phyloP scores from a whole-genome alignment of 228 moss, liverwort and hornwort genomes.

The Sphagnum magellanicum region DNA sequence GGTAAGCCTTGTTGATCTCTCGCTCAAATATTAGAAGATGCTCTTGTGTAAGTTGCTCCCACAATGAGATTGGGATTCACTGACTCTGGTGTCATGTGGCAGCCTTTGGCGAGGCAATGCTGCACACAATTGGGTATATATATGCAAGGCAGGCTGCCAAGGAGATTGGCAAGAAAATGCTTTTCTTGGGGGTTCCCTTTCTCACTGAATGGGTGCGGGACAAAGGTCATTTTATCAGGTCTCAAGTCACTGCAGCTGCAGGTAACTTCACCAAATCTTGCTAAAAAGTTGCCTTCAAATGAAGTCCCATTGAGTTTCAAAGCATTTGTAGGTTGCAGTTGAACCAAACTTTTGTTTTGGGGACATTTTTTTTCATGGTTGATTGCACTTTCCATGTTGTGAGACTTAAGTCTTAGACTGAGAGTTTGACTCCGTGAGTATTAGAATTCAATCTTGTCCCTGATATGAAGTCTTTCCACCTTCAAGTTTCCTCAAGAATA shows the following conservation, averaged over 20 bases:
- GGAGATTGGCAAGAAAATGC: slow-evolving; percentile 49
- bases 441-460: too few species aligned
- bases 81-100: slow-evolving; percentile 4
- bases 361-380: too few species aligned
- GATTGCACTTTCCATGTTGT: too few species aligned
- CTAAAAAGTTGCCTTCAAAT: too few species aligned
- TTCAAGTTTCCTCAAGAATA: too few species aligned
- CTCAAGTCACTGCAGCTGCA: slow-evolving; percentile 48
- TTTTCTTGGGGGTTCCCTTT: slow-evolving; percentile 46
- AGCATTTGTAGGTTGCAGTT: too few species aligned
- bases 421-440: too few species aligned
- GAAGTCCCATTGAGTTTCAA: too few species aligned
- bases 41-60: neutral
- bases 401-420: too few species aligned
- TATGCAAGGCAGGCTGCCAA: slow-evolving; percentile 52
- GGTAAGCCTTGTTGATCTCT: neutral
- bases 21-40: too few species aligned
- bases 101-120: slow-evolving; percentile 50
- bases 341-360: too few species aligned
- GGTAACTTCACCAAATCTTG: slow-evolving; percentile 4
- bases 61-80: neutral
- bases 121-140: slow-evolving; percentile 52
- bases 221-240: slow-evolving; percentile 49
- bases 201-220: slow-evolving; percentile 53
- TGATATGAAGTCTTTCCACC: too few species aligned